Evolutionary conservation across 1,284 basidiomycete species (phyloP).

Genomic region (Abortiporus biennis): DNA sequence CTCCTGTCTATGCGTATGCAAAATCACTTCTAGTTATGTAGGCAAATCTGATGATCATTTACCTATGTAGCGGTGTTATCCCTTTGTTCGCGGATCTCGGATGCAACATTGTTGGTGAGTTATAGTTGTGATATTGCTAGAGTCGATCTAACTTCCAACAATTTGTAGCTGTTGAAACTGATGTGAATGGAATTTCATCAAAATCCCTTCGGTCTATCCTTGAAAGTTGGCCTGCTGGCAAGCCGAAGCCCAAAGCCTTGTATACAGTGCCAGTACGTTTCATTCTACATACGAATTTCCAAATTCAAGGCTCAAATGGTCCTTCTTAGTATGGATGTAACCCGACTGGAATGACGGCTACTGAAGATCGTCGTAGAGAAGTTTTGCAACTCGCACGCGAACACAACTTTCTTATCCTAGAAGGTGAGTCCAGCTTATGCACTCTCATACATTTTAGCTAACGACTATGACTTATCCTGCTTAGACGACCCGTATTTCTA

Average conservation of each 20-base stretch:
- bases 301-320: not conserved
- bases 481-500: slow-evolving; percentile 79
- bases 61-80: slow-evolving; percentile 51
- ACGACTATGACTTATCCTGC: too few relatives aligned
- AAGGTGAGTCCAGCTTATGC: too few relatives aligned
- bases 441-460: not conserved
- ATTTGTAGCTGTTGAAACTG: slow-evolving; percentile 72
- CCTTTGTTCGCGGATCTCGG: slow-evolving; percentile 53
- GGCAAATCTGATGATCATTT: too few relatives aligned
- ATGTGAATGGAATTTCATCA: slow-evolving; percentile 71
- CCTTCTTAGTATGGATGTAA: slow-evolving; percentile 69
- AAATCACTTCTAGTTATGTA: too few relatives aligned
- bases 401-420: slow-evolving; percentile 80
- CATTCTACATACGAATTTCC: too few relatives aligned
- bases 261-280: slow-evolving; percentile 75
- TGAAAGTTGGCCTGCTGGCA: slow-evolving; percentile 69
- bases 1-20: slow-evolving; percentile 81
- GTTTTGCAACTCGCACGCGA: slow-evolving; percentile 72
- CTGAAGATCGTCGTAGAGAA: slow-evolving; percentile 69
- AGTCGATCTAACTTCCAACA: not conserved
- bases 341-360: slow-evolving; percentile 77
- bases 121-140: slow-evolving; percentile 4
- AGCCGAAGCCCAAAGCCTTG: slow-evolving; percentile 73
- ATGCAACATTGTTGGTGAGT: slow-evolving; percentile 61
- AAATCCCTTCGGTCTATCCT: slow-evolving; percentile 60